These are phyloP conservation scores for Chrysophaeum taylorii DNA, from an alignment of 352 stramenopile species.

Conservation along the genomic window DNA sequence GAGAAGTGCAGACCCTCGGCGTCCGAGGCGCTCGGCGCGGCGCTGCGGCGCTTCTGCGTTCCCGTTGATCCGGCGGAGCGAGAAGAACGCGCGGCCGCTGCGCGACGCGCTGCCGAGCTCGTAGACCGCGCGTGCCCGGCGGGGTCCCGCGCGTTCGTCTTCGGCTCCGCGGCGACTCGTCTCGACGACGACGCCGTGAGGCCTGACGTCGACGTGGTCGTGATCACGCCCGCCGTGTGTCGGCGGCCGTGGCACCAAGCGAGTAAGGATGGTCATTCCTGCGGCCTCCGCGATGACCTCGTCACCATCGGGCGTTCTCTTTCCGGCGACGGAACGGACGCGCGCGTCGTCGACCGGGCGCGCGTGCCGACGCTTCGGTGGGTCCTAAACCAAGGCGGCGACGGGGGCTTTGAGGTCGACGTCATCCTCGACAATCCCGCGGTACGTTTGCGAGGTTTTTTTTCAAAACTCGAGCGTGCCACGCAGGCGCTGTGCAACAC, in stretches of 20 bases:
- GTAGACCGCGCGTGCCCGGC: background rate
- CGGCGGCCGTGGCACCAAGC: background rate
- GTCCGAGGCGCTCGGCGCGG: background rate
- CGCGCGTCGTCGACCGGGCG: background rate
- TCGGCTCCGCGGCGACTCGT: background rate
- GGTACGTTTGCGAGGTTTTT: too few relatives aligned
- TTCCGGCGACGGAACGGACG: background rate
- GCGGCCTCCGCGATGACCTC: background rate
- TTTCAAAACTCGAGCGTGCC: too few relatives aligned
- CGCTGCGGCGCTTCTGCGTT: too few relatives aligned
- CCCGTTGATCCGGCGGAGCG: too few relatives aligned
- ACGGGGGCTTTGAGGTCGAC: background rate
- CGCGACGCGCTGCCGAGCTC: background rate
- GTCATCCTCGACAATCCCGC: background rate
- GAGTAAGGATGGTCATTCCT: background rate
- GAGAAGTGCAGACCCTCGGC: background rate
- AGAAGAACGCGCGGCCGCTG: background rate
- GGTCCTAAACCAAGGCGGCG: background rate
- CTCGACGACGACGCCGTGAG: background rate
- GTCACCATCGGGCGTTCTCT: background rate
- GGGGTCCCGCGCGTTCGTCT: background rate
- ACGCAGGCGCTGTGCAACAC: background rate
- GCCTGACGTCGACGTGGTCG: background rate
- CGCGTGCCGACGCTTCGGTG: constrained; percentile 2
- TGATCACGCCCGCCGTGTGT: background rate